Evolutionary conservation across 78 protist species (phyloP).

Genomic region (Cavenderia fasciculata): DNA sequence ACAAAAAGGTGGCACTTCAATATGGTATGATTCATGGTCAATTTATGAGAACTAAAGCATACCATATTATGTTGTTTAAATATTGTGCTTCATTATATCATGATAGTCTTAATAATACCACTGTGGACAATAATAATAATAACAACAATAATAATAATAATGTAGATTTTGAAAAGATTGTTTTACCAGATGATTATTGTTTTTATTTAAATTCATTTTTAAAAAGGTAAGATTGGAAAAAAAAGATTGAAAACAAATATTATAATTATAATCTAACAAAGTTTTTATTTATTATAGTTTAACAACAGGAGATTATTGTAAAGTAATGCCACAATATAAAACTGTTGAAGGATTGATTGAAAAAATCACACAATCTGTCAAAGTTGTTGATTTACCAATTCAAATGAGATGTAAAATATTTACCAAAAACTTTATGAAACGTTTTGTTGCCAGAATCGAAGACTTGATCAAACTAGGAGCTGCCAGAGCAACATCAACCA

Average conservation of each 20-base stretch:
- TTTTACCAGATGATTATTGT: not conserved
- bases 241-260: too few species aligned
- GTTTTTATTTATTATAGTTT: not conserved
- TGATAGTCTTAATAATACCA: not conserved
- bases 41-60: not conserved
- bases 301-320: not conserved
- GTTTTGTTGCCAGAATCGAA: too few species aligned
- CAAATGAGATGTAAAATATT: too few species aligned
- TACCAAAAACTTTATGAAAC: too few species aligned
- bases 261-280: not conserved
- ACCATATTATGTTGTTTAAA: too few species aligned
- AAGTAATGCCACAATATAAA: not conserved
- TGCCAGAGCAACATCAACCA: too few species aligned
- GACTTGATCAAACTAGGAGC: too few species aligned
- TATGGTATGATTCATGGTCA: conserved; percentile 18
- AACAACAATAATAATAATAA: not conserved
- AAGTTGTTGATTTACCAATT: not conserved
- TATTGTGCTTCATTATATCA: too few species aligned
- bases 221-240: conserved; percentile 6
- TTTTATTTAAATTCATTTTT: not conserved
- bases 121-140: not conserved
- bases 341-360: not conserved
- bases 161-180: not conserved
- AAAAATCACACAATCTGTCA: not conserved
- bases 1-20: not conserved